Conservation (phyloP, 257 asterid genomes). For the Ilex aquifolium region DNA sequence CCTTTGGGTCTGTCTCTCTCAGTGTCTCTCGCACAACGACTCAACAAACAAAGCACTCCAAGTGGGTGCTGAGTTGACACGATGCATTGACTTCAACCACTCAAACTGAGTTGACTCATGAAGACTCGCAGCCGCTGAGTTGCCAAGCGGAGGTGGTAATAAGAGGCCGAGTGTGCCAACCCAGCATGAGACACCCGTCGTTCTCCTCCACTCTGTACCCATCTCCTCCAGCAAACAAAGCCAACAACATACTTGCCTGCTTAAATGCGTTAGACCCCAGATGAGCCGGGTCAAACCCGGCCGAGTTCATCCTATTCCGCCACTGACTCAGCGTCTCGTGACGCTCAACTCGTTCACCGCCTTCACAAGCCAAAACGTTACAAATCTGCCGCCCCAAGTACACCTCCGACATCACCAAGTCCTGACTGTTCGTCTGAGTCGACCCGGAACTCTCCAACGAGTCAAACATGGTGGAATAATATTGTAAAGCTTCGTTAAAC, state of each 20-base stretch:
- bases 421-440: conserved; percentile 44
- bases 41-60: conserved; percentile 23
- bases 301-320: conserved; percentile 51
- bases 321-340: conserved; percentile 78
- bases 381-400: conserved; percentile 78
- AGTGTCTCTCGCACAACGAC: conserved; percentile 21
- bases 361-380: conserved; percentile 86
- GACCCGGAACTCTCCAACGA: conserved; percentile 65
- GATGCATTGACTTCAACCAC: conserved; percentile 1
- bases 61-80: conserved; percentile 21
- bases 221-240: conserved; percentile 64
- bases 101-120: conserved; percentile 22
- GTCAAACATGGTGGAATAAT: conserved; percentile 87
- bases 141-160: conserved; percentile 91
- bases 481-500: conserved; percentile 79
- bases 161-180: conserved; percentile 83
- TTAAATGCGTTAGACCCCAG: conserved; percentile 82
- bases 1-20: conserved; percentile 35
- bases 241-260: conserved; percentile 82
- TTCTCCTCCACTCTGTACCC: conserved; percentile 82
- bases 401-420: conserved; percentile 70
- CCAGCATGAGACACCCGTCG: conserved; percentile 75
- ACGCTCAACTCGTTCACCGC: conserved; percentile 66
- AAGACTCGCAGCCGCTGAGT: conserved; percentile 18
- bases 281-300: conserved; percentile 66